Evolutionary conservation across 1,284 basidiomycete species (phyloP).

Genomic region (Veloporphyrellus conicus): DNA sequence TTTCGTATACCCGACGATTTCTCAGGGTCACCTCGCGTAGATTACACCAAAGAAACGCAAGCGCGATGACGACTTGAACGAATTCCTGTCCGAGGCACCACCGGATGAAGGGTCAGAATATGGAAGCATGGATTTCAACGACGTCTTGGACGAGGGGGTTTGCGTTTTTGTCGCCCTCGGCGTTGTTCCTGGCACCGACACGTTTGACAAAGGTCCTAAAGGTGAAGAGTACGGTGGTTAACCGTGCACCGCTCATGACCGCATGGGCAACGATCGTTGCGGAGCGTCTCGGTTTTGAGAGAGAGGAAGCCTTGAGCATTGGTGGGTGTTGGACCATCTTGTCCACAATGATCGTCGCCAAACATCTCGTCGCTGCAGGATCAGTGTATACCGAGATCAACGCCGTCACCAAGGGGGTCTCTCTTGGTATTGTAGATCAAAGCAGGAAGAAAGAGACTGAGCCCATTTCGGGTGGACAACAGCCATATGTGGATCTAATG

Average conservation of each 20-base stretch:
- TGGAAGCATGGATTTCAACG: conserved; percentile 66
- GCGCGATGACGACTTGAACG: conserved; percentile 49
- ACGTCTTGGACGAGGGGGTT: conserved; percentile 67
- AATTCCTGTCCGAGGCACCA: conserved; percentile 53
- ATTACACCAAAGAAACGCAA: conserved; percentile 52
- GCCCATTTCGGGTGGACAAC: conserved; percentile 58
- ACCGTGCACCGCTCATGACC: conserved; percentile 92
- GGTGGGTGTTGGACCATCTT: conserved; percentile 42
- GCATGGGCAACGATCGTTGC: conserved; percentile 88
- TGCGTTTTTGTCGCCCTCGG: conserved; percentile 11
- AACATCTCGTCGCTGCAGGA: conserved; percentile 42
- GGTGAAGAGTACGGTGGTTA: conserved; percentile 65
- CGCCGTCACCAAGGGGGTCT: conserved; percentile 77
- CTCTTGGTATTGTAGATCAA: conserved; percentile 68
- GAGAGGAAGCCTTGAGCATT: conserved; percentile 86
- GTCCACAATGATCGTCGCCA: conserved; percentile 7
- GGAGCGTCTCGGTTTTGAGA: conserved; percentile 78
- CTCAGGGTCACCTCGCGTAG: conserved; percentile 25
- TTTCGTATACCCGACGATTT: conserved; percentile 17
- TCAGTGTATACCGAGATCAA: conserved; percentile 93
- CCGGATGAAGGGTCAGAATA: conserved; percentile 46
- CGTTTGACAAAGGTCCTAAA: conserved; percentile 47
- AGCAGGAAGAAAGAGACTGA: conserved; percentile 52
- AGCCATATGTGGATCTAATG: conserved; percentile 92
- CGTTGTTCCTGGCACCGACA: background rate